Percentiles rank a stretch among this genome's conserved stretches.
phyloP scores from a whole-genome alignment of 2,329 filamentous ascomycete genomes.

The Aphanocladium album region DNA sequence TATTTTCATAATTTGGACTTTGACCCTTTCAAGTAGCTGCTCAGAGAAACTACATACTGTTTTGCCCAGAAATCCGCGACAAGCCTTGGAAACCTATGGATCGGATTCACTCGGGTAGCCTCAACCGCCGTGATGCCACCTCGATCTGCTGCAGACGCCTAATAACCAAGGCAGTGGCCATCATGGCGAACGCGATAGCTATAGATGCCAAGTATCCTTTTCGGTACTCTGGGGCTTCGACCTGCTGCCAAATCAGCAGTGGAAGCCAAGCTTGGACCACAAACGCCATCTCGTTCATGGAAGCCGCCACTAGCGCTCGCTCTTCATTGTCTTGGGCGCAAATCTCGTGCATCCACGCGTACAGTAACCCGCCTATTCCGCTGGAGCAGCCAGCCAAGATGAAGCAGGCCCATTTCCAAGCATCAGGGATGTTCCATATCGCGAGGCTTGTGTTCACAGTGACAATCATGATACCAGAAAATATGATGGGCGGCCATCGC shows the following conservation, averaged over 20 bases:
- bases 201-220: slow-evolving; percentile 57
- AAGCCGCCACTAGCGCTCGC: slow-evolving; percentile 57
- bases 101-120: not conserved
- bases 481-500: slow-evolving; percentile 60
- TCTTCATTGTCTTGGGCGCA: slow-evolving; percentile 55
- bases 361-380: slow-evolving; percentile 42
- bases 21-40: not conserved
- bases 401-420: slow-evolving; percentile 61
- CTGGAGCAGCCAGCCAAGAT: slow-evolving; percentile 48
- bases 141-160: slow-evolving; percentile 33
- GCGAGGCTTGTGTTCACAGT: slow-evolving; percentile 35
- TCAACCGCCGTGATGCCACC: slow-evolving; percentile 18
- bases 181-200: slow-evolving; percentile 43
- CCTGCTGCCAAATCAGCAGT: slow-evolving; percentile 59
- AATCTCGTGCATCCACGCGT: slow-evolving; percentile 47
- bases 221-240: slow-evolving; percentile 54
- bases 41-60: not conserved
- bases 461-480: slow-evolving; percentile 42
- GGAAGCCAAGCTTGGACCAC: slow-evolving; percentile 67
- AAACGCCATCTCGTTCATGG: slow-evolving; percentile 67
- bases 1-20: too few species aligned
- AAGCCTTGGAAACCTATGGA: too few species aligned
- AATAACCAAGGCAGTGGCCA: slow-evolving; percentile 44
- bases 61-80: not conserved
- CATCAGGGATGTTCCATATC: slow-evolving; percentile 40